Conservation (phyloP, 352 stramenopile species). For the Lagenidium giganteum region DNA sequence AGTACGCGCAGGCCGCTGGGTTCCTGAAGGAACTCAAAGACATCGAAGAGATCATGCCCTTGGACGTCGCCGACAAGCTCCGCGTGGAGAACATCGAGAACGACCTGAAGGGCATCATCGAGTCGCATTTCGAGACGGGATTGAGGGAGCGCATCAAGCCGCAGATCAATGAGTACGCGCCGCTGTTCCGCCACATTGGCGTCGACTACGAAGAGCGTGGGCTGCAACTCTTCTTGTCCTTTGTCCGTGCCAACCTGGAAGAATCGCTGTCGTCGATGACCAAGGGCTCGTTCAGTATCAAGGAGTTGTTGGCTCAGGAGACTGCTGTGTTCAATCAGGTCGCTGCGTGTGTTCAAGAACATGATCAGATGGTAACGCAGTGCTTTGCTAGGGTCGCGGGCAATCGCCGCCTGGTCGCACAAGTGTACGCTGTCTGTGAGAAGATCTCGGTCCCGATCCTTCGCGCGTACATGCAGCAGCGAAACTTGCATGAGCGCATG, state of each 20-base stretch:
- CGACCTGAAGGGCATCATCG: slow-evolving; percentile 75
- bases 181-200: slow-evolving; percentile 71
- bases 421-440: slow-evolving; percentile 61
- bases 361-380: slow-evolving; percentile 38
- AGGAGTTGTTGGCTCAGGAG: slow-evolving; percentile 72
- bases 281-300: slow-evolving; percentile 54
- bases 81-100: slow-evolving; percentile 82
- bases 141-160: slow-evolving; percentile 32
- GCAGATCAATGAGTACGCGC: slow-evolving; percentile 59
- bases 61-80: slow-evolving; percentile 81
- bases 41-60: slow-evolving; percentile 66
- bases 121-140: slow-evolving; percentile 57
- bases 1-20: slow-evolving; percentile 64
- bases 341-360: slow-evolving; percentile 57
- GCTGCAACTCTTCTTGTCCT: slow-evolving; percentile 42
- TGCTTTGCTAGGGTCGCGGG: slow-evolving; percentile 56
- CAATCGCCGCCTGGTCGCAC: slow-evolving; percentile 38
- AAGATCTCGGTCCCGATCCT: slow-evolving; percentile 50
- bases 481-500: slow-evolving; percentile 66
- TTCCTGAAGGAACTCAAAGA: slow-evolving; percentile 74
- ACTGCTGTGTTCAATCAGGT: slow-evolving; percentile 72
- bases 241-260: slow-evolving; percentile 34
- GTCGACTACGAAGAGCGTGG: slow-evolving; percentile 65
- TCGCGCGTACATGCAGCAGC: slow-evolving; percentile 66
- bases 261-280: slow-evolving; percentile 25